Base-by-base conservation (phyloP, 345 rosid genomes). In the Sisymbrium altissimum region DNA sequence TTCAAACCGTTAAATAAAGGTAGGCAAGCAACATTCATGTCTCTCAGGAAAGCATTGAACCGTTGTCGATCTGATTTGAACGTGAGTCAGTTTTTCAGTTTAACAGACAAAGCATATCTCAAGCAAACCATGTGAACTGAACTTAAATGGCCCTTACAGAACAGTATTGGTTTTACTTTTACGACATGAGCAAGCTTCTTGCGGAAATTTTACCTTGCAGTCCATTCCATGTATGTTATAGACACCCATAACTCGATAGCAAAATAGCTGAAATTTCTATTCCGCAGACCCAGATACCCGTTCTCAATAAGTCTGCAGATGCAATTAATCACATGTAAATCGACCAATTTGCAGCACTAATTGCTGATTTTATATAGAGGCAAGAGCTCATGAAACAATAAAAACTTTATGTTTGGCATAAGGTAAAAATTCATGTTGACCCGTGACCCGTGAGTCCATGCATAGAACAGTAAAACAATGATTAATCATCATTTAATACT, bases 191-290 rank as follows among this genome's bases (percentile, higher is more conserved):
- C 25, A 69, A 53, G 18, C 65, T 69, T 55, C n/a, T 44, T 23
- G 65, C 9, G n/a, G 38, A 60, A 74, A 39, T 14, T 38, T 78
- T 88, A 95, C 97, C 93, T 88, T 92, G 88, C 99, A 92, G 80
- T 95, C 80, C n/a, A n/a, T n/a, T n/a, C n/a, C 93, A 95, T 90
- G 84, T 67, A 83, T 49, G 89, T 88, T 72, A n/a, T n/a, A 95
- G 87, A 81, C 93, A 88, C 66, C 96, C 93, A 45, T 81, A 76
- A 54, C 87, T 74, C 70, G 99, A 95, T 73, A 95, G 92, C 76
- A 95, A 64, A 61, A 95, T 90, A 67, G 97, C 97, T 41, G 99
- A 95, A 71, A 74, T 92, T 92, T 72, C 97, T 97, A 81, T 95
- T 95, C 81, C 79, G 80, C 80, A 95, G 86, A 75, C 96, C 96